Evolutionary conservation across 192 early-diverging fungal species (phyloP).

Genomic region (Backusella macrospora): DNA sequence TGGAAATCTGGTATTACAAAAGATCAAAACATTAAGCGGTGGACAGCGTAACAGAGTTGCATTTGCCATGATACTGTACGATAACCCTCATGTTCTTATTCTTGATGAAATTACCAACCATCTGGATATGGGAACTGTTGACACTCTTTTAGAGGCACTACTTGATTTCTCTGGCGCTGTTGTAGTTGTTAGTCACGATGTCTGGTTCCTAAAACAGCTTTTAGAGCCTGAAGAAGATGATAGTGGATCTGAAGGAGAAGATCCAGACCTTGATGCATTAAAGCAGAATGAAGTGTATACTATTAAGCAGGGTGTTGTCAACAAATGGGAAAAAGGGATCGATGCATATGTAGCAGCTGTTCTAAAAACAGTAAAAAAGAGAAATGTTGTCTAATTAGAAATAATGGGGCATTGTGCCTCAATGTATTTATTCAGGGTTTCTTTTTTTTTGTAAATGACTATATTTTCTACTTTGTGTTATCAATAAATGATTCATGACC

Average conservation of each 20-base stretch:
- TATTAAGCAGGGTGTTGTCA: conserved; percentile 30
- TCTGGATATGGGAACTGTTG: conserved; percentile 85
- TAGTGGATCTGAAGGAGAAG: conserved; percentile 28
- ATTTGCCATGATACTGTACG: conserved; percentile 67
- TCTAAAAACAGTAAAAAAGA: conserved; percentile 19
- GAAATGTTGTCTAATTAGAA: background rate
- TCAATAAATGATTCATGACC: background rate
- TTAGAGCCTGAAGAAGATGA: conserved; percentile 60
- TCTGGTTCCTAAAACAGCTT: conserved; percentile 63
- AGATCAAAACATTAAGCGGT: conserved; percentile 71
- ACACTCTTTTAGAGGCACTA: conserved; percentile 72
- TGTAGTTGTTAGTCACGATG: conserved; percentile 87
- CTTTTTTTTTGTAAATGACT: background rate
- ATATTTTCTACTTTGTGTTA: no score
- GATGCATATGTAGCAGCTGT: conserved; percentile 36
- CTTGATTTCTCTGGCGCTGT: conserved; percentile 74
- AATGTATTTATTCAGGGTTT: background rate
- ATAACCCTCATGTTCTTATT: conserved; percentile 68
- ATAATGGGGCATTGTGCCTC: background rate
- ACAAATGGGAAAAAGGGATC: conserved; percentile 33
- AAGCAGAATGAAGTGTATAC: conserved; percentile 28
- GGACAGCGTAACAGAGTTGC: conserved; percentile 84
- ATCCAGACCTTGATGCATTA: conserved; percentile 29
- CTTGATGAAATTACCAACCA: conserved; percentile 90
- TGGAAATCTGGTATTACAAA: conserved; percentile 60